A percentile compares a stretch with the other conserved stretches of the same genome.
Conservation (phyloP, 2,329 filamentous ascomycete species). For the Bipolaris gigantea region DNA sequence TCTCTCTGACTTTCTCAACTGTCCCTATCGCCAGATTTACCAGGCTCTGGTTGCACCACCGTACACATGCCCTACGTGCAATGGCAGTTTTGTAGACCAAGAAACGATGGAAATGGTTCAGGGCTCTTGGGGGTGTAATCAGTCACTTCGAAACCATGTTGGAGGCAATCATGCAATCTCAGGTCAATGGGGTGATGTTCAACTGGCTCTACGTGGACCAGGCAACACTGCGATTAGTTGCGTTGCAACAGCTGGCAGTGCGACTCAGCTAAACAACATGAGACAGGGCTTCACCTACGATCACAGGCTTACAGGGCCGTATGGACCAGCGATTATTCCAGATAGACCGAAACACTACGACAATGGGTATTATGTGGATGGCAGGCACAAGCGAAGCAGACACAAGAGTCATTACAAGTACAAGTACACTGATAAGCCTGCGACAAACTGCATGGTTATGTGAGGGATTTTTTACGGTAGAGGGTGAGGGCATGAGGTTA, state of each 20-base stretch:
- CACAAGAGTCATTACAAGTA: conserved; percentile 28
- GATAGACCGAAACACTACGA: conserved; percentile 2
- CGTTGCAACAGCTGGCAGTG: conserved; percentile 16
- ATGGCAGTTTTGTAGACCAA: conserved; percentile 30
- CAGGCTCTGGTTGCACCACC: conserved; percentile 33
- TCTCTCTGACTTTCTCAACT: conserved; percentile 46
- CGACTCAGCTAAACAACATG: conserved; percentile 13
- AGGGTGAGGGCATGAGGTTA: neutral
- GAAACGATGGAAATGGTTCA: conserved; percentile 40
- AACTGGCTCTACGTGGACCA: conserved; percentile 18
- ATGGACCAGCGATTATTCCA: conserved; percentile 13
- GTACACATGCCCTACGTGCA: conserved; percentile 33
- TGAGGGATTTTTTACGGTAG: neutral
- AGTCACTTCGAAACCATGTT: conserved; percentile 32
- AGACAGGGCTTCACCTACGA: conserved; percentile 17
- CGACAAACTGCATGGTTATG: conserved; percentile 28
- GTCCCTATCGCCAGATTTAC: conserved; percentile 42
- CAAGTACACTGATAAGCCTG: conserved; percentile 22
- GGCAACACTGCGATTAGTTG: conserved; percentile 12
- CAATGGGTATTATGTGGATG: neutral
- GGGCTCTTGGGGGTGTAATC: conserved; percentile 38
- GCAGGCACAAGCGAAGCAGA: conserved; percentile 14
- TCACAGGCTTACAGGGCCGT: conserved; percentile 25
- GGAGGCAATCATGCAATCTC: conserved; percentile 32
- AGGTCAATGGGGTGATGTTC: conserved; percentile 30